Base-by-base conservation (phyloP, 495 filamentous ascomycete genomes). In the Beverwykella pulmonaria region DNA sequence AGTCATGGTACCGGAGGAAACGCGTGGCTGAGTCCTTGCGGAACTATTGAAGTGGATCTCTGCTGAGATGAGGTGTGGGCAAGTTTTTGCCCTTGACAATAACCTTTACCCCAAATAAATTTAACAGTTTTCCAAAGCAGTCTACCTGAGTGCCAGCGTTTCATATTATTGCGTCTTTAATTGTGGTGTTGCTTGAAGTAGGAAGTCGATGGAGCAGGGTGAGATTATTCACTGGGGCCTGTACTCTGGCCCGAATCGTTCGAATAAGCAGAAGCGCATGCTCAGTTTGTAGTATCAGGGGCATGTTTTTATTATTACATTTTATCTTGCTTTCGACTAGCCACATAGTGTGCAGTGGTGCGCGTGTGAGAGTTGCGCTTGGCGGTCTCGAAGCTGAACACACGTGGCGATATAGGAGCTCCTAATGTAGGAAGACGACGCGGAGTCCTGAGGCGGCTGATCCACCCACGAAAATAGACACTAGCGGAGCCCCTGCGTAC, bases 381-480 rank as follows among this genome's bases (percentile, higher is more conserved):
- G 39, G 39, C 39, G 12, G 39, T 44, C 39, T 44, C 39, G 39
- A 44, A 44, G 39, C 39, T 44, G 39, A 44, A 44, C 2, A 44
- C 39, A 12, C 39, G 17, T n/a, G 39, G 15, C 6, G 5, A 44
- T n/a, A 2, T 44, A 12, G 32, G 39, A 4, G 17, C 39, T 9
- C 39, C 39, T 44, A 14, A 34, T 6, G 32, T 34, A 12, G 32
- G 32, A 34, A 12, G 6, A 12, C 32, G 32, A 34, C 32, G 39
- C 39, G 9, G 39, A 9, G 10, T 22, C 7, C 48, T 52, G 48
- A n/a, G 48, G 26, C 39, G 19, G 48, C 26, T 25, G 48, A 52
- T 52, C 46, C n/a, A 19, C 46, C 7, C 48, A 29, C 48, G 7
- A 52, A 52, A 52, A 52, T 52, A 52, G 48, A 15, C 48, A 25